A percentile compares a stretch with the other conserved stretches of the same genome.
Conservation (phyloP, 1,139 yeast genomes). For the Debaryomycetaceae sp. region DNA sequence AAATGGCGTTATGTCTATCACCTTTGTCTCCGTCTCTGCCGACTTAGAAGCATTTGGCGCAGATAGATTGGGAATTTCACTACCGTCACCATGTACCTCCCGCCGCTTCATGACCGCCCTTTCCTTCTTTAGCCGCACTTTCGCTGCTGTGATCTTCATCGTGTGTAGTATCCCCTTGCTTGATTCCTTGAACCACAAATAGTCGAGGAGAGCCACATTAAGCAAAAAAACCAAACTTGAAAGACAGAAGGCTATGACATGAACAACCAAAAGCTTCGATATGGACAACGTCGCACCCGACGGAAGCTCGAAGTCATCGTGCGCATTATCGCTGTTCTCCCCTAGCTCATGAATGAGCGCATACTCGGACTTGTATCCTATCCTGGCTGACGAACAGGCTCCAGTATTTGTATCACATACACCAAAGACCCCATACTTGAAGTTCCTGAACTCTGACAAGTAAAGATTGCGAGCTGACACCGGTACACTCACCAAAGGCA, state of each 20-base stretch:
- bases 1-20: constrained; percentile 23
- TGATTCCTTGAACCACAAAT: not conserved
- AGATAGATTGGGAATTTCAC: not conserved
- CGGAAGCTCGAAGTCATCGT: constrained; percentile 33
- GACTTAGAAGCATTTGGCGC: not conserved
- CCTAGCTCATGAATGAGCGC: constrained; percentile 9
- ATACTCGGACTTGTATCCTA: constrained; percentile 35
- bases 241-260: constrained; percentile 41
- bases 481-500: constrained; percentile 45
- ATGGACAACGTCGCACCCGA: constrained; percentile 39
- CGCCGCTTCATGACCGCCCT: not conserved
- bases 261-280: constrained; percentile 42
- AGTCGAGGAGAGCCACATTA: constrained; percentile 8
- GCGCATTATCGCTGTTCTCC: constrained; percentile 3
- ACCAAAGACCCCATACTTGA: constrained; percentile 46
- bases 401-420: constrained; percentile 28
- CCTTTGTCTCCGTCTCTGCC: not conserved
- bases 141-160: constrained; percentile 1
- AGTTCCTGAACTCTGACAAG: constrained; percentile 28
- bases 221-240: constrained; percentile 24
- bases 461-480: constrained; percentile 28
- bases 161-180: not conserved
- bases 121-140: not conserved
- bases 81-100: not conserved
- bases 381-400: constrained; percentile 29